Base-by-base conservation (phyloP, 78 protist genomes). In the Guillardia theta region DNA sequence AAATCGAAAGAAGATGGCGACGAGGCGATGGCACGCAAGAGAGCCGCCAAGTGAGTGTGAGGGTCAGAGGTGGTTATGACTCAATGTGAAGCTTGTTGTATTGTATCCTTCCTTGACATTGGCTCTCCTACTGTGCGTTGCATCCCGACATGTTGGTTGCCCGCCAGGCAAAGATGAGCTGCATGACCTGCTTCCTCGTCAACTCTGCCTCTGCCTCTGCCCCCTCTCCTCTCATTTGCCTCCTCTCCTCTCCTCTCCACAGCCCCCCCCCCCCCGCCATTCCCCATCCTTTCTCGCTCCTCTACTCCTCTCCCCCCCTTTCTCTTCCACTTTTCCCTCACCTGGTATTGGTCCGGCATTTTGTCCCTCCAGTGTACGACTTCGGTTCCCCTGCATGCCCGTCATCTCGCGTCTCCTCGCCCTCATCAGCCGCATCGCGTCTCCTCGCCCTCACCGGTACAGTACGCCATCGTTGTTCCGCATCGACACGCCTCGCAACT, bases 161-260 rank as follows among this genome's bases (percentile, higher is more conserved):
- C 15, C 90, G 47, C 90, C 90, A 78, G 43, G 90, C 90, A 6
- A 78, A 78, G 48, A 78, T 78, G 48, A 78, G 90, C 90, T 78
- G 90, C 90, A 78, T 78, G 41, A 78, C 90, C 50, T 43, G 90
- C 90, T 10, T 15, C 15, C 58, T 50, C 58, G 10, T 50, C 58
- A 10, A 50, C 58, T 19, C 10, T 19, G 30, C 10, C 15, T 50
- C 58, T 6, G 39, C 6, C 41, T 6, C 87, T 27, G 39, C 45
- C 87, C 87, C 87, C 87, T 15, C 44, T 70, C 41, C 8, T 15
- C 87, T 43, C 44, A 15, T 43, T 36, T 9, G 39, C 45, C 1
- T 0, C 87, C 87, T 24, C 6, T 43, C 41, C 44, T 15, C 22
- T 43, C 87, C 87, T 43, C 44, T 15, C 44, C 5, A 4, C 33